Evolutionary conservation across 306 rosid species (phyloP), one percentile per base, ranked within the genome.

Genomic region (Gillenia trifoliata): DNA sequence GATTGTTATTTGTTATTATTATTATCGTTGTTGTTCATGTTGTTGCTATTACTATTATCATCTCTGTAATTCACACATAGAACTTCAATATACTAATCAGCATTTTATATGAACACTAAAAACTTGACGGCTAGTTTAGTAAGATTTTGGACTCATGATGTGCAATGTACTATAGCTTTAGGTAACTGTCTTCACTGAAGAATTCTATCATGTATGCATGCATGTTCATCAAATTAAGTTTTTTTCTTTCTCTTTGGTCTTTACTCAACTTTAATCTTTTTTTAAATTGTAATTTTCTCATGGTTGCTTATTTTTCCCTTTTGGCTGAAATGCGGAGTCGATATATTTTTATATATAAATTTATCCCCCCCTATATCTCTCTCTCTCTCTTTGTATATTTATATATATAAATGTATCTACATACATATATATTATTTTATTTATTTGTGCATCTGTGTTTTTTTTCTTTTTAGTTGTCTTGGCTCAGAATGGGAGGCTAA

Each of bases 401-500:
- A 54, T n/a, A 54, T 54, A 19, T 19, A 47, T 16, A 38, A 36
- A 25, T 61, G 19, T 66, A 43, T 64, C 20, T 45, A 73, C 2
- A 22, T 49, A 47, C 4, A 54, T 23, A 30, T 22, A 15, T 57
- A 26, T 2, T 12, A 28, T 15, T 45, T 45, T 15, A 45, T 25
- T 11, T 57, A n/a, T 22, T 57, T 26, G 25, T 23, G n/a, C 12
- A 2, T 30, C 9, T 61, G 1, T 30, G 4, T 1, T 6, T 43
- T 71, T 50, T 54, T 26, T 82, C 41, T 4, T 41, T 77, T 66
- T 78, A 95, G 99, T 71, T 77, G n/a, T 87, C 22, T 62, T 85
- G 71, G 92, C 99, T 74, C 90, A 62, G 80, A 85, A 87, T 76
- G 93, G 95, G 63, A 90, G 98, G 96, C 85, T 89, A 66, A 87